Evolutionary conservation across 768 basidiomycete species (phyloP).

Genomic region (Zangia roseola): DNA sequence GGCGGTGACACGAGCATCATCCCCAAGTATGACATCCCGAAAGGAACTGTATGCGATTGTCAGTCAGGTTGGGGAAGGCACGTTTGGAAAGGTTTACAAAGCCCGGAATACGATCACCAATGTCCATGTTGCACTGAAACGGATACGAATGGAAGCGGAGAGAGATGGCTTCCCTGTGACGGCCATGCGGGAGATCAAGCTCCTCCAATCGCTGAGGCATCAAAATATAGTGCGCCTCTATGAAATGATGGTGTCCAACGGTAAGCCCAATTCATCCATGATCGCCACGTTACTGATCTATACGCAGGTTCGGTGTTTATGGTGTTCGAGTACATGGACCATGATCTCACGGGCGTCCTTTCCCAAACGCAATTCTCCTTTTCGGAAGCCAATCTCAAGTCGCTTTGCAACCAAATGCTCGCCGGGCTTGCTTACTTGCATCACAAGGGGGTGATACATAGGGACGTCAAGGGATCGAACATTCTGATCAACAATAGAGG

Average conservation of each 20-base stretch:
- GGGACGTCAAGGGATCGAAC: slow-evolving; percentile 99
- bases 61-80: slow-evolving; percentile 95
- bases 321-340: slow-evolving; percentile 99
- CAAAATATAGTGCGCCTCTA: slow-evolving; percentile 84
- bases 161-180: slow-evolving; percentile 98
- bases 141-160: slow-evolving; percentile 97
- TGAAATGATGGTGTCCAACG: slow-evolving; percentile 99
- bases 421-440: slow-evolving; percentile 93
- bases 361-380: slow-evolving; percentile 89
- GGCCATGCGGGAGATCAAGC: slow-evolving; percentile 97
- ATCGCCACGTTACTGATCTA: slow-evolving; percentile 5
- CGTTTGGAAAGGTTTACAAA: slow-evolving; percentile 98
- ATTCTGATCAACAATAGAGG: slow-evolving; percentile 90
- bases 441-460: slow-evolving; percentile 92
- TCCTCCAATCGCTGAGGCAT: slow-evolving; percentile 88
- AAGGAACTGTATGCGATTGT: slow-evolving; percentile 81
- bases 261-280: slow-evolving; percentile 42
- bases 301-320: slow-evolving; percentile 88
- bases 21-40: slow-evolving; percentile 28
- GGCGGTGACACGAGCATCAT: slow-evolving; percentile 25
- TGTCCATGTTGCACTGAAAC: slow-evolving; percentile 84
- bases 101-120: slow-evolving; percentile 81
- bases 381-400: slow-evolving; percentile 87
- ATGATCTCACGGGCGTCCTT: slow-evolving; percentile 92
- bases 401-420: slow-evolving; percentile 94